phyloP scores from a whole-genome alignment of 2,329 filamentous ascomycete genomes.

The Lasiodiplodia citricola region DNA sequence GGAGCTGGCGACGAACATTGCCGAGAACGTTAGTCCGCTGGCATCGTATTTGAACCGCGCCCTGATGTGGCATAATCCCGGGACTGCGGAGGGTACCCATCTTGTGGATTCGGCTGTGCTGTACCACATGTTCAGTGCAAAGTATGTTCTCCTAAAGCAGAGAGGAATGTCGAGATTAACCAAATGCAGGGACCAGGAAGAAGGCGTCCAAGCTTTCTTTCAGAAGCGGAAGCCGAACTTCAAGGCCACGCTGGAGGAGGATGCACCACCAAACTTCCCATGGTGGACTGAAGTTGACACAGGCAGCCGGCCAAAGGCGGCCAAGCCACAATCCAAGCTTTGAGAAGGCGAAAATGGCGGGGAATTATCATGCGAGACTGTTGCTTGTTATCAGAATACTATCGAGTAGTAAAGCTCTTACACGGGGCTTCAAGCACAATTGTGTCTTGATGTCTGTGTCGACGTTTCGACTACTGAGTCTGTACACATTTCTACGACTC shows the following conservation, averaged over 20 bases:
- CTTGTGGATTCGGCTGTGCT: constrained; percentile 27
- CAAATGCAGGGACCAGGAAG: background rate
- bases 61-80: constrained; percentile 27
- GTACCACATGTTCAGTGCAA: constrained; percentile 17
- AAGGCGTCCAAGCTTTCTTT: constrained; percentile 27
- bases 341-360: background rate
- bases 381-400: no score
- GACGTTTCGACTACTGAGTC: no score
- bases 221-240: constrained; percentile 28
- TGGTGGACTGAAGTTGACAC: constrained; percentile 26
- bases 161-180: background rate
- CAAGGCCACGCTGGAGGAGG: constrained; percentile 26
- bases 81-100: constrained; percentile 27
- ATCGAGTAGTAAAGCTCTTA: no score
- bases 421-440: no score
- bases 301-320: background rate
- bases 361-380: no score
- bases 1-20: constrained; percentile 16
- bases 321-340: background rate
- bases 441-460: no score
- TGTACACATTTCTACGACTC: no score
- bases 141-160: background rate
- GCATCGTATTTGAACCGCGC: constrained; percentile 25
- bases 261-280: constrained; percentile 28
- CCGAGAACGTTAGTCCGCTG: constrained; percentile 15